These are phyloP conservation scores for Aphanoascus verrucosus DNA, from an alignment of 2,329 filamentous ascomycete species.

Conservation along the genomic window DNA sequence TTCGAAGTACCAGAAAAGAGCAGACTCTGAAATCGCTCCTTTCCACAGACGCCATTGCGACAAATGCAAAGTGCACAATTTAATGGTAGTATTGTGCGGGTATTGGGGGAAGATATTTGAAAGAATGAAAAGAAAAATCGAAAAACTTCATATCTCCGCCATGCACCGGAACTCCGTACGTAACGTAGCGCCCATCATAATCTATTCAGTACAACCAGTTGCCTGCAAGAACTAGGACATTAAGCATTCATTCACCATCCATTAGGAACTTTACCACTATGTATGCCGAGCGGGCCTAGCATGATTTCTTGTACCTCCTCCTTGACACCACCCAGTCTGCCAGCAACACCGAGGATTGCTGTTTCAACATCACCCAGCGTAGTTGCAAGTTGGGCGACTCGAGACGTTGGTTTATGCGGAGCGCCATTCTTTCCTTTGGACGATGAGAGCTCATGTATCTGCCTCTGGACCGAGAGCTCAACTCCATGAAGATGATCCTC, in stretches of 20 bases:
- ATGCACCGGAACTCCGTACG: slow-evolving; percentile 9
- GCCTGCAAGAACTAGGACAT: neutral
- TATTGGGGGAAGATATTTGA: neutral
- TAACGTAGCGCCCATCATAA: slow-evolving; percentile 5
- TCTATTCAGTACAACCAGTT: neutral
- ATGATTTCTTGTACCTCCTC: slow-evolving; percentile 51
- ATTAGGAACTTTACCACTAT: slow-evolving; percentile 9
- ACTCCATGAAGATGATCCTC: slow-evolving; percentile 55
- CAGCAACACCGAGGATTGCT: slow-evolving; percentile 53
- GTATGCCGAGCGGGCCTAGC: slow-evolving; percentile 29
- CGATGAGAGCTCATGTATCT: slow-evolving; percentile 46
- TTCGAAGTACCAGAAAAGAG: too few relatives aligned
- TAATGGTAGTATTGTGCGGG: neutral
- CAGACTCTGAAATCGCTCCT: too few relatives aligned
- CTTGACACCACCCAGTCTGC: slow-evolving; percentile 48
- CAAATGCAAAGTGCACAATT: too few relatives aligned
- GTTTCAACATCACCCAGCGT: slow-evolving; percentile 56
- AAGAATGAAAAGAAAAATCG: neutral
- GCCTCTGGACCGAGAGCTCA: slow-evolving; percentile 49
- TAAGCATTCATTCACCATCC: slow-evolving; percentile 8
- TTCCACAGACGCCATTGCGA: too few relatives aligned
- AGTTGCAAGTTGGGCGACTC: slow-evolving; percentile 41
- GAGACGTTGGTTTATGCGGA: slow-evolving; percentile 36
- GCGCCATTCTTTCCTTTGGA: slow-evolving; percentile 32
- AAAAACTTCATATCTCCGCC: neutral